Base-by-base conservation (phyloP, 768 basidiomycete genomes). In the Leccinum variicolor region DNA sequence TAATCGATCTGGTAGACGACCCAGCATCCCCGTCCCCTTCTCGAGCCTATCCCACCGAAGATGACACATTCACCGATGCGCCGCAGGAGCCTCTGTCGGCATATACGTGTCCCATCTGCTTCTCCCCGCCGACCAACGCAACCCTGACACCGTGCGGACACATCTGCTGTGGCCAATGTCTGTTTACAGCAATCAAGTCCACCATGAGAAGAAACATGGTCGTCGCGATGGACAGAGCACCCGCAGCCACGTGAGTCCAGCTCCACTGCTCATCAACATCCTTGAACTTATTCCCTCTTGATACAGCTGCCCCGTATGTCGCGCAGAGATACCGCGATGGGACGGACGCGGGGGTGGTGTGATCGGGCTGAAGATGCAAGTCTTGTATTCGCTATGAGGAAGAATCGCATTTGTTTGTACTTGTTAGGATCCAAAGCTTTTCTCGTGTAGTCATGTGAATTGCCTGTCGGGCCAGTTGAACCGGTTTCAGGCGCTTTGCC, bases 41-140 rank as follows among this genome's bases (percentile, higher is more conserved):
- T 14, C 46, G 10, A 14, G 34, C 17, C 21, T 21, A 51, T 9
- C 51, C 34, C 14, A 15, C 48, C 15, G 26, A 25, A 19, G n/a
- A 31, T 4, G 14, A 29, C 39, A 26, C 49, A 0, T 21, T 52
- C 6, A 48, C 52, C 9, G 28, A 56, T 1, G 25, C 61, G 1
- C 7, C 49, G 2, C 57, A 62, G 7, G 69, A 70, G 45, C 75
- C 73, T 1, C 77, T 89, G 15, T 79, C 85, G 0, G 73, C 78
- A n/a, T 91, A 90, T 67, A 82, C 81, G 0, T 91, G 90, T 65
- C 90, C 90, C 10, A 87, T 92, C 59, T 92, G 90, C 66, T 90
- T 90, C 76, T 84, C 77, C 41, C 81, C 87, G 0, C 89, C 89
- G 1, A 83, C 83, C 1, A 84, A 89, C 58, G 87, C 90, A 5